These are phyloP conservation scores for Sporisorium iseilematis-ciliati DNA, from an alignment of 1,284 basidiomycete genomes.

Conservation along the genomic window DNA sequence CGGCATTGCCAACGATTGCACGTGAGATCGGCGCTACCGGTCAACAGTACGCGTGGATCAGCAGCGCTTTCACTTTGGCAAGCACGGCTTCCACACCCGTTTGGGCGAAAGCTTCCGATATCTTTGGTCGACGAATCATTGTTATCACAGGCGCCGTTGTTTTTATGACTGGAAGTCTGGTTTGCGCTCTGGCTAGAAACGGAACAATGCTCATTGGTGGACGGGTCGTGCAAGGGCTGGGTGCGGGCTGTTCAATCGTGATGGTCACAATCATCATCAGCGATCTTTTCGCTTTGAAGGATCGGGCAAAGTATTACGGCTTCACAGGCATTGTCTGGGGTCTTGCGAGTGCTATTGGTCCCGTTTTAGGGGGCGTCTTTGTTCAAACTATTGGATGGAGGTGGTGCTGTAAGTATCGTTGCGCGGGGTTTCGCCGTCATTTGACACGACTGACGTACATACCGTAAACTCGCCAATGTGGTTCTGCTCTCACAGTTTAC, in stretches of 20 bases:
- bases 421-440: no score
- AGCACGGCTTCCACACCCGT: conserved; percentile 11
- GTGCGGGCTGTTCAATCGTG: conserved; percentile 6
- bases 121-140: conserved; percentile 7
- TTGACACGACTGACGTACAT: no score
- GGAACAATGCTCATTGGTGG: conserved; percentile 10
- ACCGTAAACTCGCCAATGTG: no score
- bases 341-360: conserved; percentile 7
- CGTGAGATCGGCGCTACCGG: conserved; percentile 1
- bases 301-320: conserved; percentile 13
- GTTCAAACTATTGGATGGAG: conserved; percentile 10
- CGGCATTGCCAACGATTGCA: conserved; percentile 8
- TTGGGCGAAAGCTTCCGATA: conserved; percentile 14
- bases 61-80: conserved; percentile 7
- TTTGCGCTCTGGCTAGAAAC: conserved; percentile 5
- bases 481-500: conserved; percentile 11
- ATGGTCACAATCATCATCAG: conserved; percentile 15
- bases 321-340: conserved; percentile 15
- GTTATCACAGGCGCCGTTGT: conserved; percentile 4
- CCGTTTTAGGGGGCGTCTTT: conserved; percentile 8
- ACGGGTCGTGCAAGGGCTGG: conserved; percentile 6
- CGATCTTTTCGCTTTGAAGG: conserved; percentile 9
- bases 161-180: conserved; percentile 3
- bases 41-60: conserved; percentile 16
- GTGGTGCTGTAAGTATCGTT: conserved; percentile 10